Percentiles rank a stretch among this genome's conserved stretches.
Conservation (phyloP, 768 basidiomycete species). For the Chalciporus chontae region DNA sequence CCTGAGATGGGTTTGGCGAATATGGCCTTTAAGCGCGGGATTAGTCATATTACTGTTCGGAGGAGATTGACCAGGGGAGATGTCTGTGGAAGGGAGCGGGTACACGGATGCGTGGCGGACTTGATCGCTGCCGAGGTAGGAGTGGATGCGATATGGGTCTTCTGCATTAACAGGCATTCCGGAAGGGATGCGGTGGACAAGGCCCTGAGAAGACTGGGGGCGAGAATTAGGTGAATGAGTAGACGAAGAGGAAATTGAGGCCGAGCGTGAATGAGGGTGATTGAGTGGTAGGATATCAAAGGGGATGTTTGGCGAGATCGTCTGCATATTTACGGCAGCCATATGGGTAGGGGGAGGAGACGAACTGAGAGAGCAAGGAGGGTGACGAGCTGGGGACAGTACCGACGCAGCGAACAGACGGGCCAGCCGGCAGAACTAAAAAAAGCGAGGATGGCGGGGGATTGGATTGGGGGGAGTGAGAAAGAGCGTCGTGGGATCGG, state of each 20-base stretch:
- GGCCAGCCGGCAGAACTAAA: constrained; percentile 50
- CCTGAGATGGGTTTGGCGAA: constrained; percentile 72
- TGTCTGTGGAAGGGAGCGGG: constrained; percentile 37
- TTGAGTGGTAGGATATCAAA: constrained; percentile 68
- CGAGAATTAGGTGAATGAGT: constrained; percentile 71
- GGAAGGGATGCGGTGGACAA: constrained; percentile 49
- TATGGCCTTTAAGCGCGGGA: constrained; percentile 73
- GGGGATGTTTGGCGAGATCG: constrained; percentile 62
- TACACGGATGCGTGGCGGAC: constrained; percentile 44
- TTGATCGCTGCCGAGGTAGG: constrained; percentile 48
- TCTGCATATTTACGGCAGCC: constrained; percentile 74
- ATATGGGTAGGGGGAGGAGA: constrained; percentile 36
- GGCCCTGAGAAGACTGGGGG: constrained; percentile 75
- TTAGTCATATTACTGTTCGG: constrained; percentile 75
- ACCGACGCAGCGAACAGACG: constrained; percentile 38
- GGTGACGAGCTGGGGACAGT: constrained; percentile 33
- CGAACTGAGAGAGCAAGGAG: constrained; percentile 27
- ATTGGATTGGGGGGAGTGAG: neutral
- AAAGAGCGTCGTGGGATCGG: neutral
- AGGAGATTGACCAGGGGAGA: constrained; percentile 57
- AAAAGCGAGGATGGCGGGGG: neutral
- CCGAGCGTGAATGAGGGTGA: constrained; percentile 70
- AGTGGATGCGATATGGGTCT: constrained; percentile 68
- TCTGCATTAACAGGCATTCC: constrained; percentile 52
- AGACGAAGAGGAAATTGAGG: constrained; percentile 73